Base-by-base conservation (phyloP, 768 basidiomycete genomes). In the Termitomyces sp. region DNA sequence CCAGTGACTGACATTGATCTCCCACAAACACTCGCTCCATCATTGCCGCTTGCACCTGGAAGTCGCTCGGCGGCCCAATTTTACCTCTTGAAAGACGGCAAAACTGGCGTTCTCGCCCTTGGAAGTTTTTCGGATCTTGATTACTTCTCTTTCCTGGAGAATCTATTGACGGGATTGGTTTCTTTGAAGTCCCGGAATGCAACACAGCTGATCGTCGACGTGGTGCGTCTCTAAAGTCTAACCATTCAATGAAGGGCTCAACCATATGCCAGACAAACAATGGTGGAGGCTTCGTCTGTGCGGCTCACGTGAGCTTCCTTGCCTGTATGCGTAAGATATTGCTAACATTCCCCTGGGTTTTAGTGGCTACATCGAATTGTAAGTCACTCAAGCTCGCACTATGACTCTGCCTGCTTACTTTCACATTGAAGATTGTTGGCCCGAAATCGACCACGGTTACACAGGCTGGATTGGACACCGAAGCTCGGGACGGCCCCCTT, bases 271-370 rank as follows among this genome's bases (percentile, higher is more conserved):
- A 79, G 77, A 71, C 74, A 1, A 79, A 79, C 58, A 80, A 79
- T 52, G 79, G 77, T 45, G 77, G 79, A 58, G 78, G 75, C 14
- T 84, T 76, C 68, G 81, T 84, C 55, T 84, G 83, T 64, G 72
- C 80, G 41, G 81, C 82, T 11, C 79, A 82, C 66, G 81, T 82
- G 61, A 66, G 81, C 28, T 51, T 45, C n/a, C 30, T 45, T 41
- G 19, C 14, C 43, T 5, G 19, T 50, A 41, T n/a, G 4, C 26
- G 21, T 32, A 22, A 9, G 19, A 54, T 24, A 49, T 32, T 52
- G 21, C 45, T 56, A 45, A 56, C 9, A 32, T 54, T 38, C 55
- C 40, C 22, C 34, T 57, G 21, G 42, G 53, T 17, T 53, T 19
- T 28, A 78, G 75, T 78, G 73, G 74, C 69, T 78, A 35, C 77